phyloP scores from a whole-genome alignment of 139 green algal genomes.

The Coccomyxa sp. region DNA sequence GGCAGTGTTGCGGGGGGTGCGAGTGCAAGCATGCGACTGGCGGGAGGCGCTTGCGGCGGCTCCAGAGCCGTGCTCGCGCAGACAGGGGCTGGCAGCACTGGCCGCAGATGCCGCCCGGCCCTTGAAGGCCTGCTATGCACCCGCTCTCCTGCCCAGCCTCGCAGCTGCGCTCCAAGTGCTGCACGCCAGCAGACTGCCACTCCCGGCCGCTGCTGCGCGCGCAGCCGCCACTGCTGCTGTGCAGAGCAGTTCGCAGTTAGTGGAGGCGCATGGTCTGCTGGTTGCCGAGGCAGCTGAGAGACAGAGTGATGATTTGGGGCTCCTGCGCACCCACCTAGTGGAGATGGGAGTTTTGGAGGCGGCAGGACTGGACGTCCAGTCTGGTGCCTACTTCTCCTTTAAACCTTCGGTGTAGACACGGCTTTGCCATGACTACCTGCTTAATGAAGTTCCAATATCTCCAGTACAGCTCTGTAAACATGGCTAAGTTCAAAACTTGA shows the following conservation, averaged over 20 bases:
- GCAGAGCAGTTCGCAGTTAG: neutral
- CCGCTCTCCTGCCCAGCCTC: slow-evolving; percentile 28
- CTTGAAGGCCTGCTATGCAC: slow-evolving; percentile 22
- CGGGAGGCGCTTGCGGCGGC: slow-evolving; percentile 38
- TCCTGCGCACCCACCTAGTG: neutral
- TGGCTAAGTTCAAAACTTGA: neutral
- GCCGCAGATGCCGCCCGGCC: slow-evolving; percentile 8
- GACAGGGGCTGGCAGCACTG: slow-evolving; percentile 26
- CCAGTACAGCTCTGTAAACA: neutral
- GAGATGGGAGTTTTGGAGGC: neutral
- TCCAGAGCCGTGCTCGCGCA: slow-evolving; percentile 44
- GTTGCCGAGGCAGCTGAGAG: neutral
- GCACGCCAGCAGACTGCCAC: neutral
- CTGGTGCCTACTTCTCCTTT: neutral
- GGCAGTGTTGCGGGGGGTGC: neutral
- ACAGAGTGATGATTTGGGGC: neutral
- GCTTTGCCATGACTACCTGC: too few species aligned
- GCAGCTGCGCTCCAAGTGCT: slow-evolving; percentile 5
- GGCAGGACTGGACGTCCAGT: neutral
- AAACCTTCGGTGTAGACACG: too few species aligned
- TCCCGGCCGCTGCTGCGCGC: slow-evolving; percentile 6
- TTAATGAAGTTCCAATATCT: neutral
- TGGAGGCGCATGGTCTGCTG: slow-evolving; percentile 7
- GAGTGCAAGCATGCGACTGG: slow-evolving; percentile 45
- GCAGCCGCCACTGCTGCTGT: neutral